phyloP scores from a whole-genome alignment of 2,329 filamentous ascomycete genomes.

The Fusarium palustre region DNA sequence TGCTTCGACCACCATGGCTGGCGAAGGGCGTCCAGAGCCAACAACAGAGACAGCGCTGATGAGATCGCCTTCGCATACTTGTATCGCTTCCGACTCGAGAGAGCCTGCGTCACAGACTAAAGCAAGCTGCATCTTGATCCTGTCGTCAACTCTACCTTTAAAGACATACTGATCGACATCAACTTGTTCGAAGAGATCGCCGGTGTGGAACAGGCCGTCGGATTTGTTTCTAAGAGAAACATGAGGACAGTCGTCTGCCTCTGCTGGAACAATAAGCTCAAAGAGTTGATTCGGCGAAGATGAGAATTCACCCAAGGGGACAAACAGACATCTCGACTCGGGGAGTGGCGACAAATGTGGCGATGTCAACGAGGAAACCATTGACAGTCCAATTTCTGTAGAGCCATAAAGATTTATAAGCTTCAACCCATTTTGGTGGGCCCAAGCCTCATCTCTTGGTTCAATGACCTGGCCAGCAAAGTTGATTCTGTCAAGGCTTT shows the following conservation, averaged over 20 bases:
- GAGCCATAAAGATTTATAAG: constrained; percentile 3
- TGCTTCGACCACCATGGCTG: constrained; percentile 1
- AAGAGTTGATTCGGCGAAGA: neutral
- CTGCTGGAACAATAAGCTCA: constrained; percentile 1
- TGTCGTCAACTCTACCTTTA: constrained; percentile 14
- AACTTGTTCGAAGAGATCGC: constrained; percentile 8
- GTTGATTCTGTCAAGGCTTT: neutral
- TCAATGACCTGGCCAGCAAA: constrained; percentile 14
- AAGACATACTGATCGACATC: neutral
- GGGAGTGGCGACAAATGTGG: neutral
- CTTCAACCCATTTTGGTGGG: neutral
- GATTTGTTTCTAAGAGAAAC: neutral
- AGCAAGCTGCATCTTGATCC: constrained; percentile 16
- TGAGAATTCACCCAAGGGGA: neutral
- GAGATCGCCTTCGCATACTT: constrained; percentile 3
- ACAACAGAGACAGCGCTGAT: constrained; percentile 4
- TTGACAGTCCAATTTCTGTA: constrained; percentile 3
- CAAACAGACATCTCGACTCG: neutral
- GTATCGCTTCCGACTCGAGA: constrained; percentile 11
- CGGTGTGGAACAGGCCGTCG: constrained; percentile 8
- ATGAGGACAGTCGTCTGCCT: constrained; percentile 14
- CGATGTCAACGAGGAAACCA: neutral
- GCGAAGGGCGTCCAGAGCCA: constrained; percentile 9
- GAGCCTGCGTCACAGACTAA: neutral
- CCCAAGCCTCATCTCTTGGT: neutral